Percentiles rank a stretch among this genome's conserved stretches.
phyloP scores from a whole-genome alignment of 345 rosid genomes.

The Firmiana major region DNA sequence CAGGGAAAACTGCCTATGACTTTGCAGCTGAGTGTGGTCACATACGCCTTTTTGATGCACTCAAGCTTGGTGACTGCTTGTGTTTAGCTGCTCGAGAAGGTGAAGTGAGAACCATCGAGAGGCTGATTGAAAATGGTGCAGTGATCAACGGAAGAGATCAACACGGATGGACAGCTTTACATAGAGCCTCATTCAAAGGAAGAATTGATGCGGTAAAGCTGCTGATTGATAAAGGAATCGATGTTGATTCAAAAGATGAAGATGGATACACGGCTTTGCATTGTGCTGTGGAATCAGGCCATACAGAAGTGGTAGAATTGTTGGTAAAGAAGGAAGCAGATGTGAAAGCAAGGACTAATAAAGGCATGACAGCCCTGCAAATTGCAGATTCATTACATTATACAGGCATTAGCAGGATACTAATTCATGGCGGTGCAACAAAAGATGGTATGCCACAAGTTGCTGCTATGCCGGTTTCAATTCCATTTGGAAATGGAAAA shows the following conservation, averaged over 20 bases:
- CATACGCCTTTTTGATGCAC: slow-evolving; percentile 38
- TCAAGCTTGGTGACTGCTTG: slow-evolving; percentile 50
- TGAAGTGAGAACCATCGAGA: slow-evolving; percentile 32
- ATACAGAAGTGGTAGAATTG: slow-evolving; percentile 45
- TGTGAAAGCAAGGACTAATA: slow-evolving; percentile 48
- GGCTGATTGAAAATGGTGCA: slow-evolving; percentile 49
- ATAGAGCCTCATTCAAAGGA: slow-evolving; percentile 61
- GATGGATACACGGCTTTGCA: slow-evolving; percentile 69
- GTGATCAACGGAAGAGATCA: slow-evolving; percentile 46
- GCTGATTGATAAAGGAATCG: slow-evolving; percentile 50
- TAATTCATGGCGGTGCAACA: slow-evolving; percentile 40
- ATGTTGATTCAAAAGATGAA: slow-evolving; percentile 48
- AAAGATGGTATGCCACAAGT: slow-evolving; percentile 18
- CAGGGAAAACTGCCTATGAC: slow-evolving; percentile 46
- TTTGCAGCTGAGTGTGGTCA: slow-evolving; percentile 53
- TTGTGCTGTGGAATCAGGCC: slow-evolving; percentile 59
- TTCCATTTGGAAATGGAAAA: slow-evolving; percentile 19
- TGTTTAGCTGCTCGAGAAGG: slow-evolving; percentile 54
- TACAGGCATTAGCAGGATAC: slow-evolving; percentile 48
- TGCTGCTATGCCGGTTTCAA: background rate
- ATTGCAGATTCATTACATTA: slow-evolving; percentile 57
- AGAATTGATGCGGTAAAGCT: slow-evolving; percentile 31
- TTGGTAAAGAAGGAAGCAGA: slow-evolving; percentile 55
- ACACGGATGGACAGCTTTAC: slow-evolving; percentile 67
- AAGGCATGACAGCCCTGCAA: slow-evolving; percentile 41